phyloP scores from a whole-genome alignment of 345 rosid species.

The Eucalyptus decipiens region DNA sequence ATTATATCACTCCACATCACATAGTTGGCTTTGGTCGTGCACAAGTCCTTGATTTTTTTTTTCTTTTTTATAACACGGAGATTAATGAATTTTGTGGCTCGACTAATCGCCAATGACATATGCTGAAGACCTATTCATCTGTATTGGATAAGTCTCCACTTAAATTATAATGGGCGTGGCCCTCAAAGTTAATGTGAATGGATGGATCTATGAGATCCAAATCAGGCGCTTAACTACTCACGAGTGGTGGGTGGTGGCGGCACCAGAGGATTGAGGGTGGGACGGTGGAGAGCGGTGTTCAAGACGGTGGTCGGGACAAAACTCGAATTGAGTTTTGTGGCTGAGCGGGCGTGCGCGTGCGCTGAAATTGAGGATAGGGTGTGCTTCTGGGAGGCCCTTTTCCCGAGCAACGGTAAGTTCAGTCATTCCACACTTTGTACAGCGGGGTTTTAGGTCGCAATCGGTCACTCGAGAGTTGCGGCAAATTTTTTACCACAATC shows the following conservation, averaged over 20 bases:
- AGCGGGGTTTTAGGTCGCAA: too few species aligned
- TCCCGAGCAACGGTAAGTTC: neutral
- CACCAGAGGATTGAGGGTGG: neutral
- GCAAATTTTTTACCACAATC: too few species aligned
- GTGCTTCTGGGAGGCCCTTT: neutral
- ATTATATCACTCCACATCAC: neutral
- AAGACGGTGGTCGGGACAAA: neutral
- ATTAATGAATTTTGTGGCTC: neutral
- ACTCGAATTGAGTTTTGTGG: neutral
- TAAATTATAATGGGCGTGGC: neutral
- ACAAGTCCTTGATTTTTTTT: neutral
- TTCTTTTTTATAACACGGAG: fast-evolving
- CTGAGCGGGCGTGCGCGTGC: neutral
- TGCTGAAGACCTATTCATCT: fast-evolving
- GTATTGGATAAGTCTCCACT: fast-evolving
- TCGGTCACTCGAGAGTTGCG: too few species aligned
- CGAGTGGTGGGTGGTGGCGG: fast-evolving
- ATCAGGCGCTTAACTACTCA: neutral
- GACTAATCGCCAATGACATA: neutral
- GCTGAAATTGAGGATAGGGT: neutral
- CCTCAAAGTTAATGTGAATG: neutral
- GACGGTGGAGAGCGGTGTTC: too few species aligned
- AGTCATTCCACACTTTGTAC: neutral
- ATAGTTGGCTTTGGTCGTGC: fast-evolving
- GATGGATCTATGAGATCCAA: fast-evolving